Evolutionary conservation across 2,329 filamentous ascomycete species (phyloP).

Genomic region (Phialocephala sp.): DNA sequence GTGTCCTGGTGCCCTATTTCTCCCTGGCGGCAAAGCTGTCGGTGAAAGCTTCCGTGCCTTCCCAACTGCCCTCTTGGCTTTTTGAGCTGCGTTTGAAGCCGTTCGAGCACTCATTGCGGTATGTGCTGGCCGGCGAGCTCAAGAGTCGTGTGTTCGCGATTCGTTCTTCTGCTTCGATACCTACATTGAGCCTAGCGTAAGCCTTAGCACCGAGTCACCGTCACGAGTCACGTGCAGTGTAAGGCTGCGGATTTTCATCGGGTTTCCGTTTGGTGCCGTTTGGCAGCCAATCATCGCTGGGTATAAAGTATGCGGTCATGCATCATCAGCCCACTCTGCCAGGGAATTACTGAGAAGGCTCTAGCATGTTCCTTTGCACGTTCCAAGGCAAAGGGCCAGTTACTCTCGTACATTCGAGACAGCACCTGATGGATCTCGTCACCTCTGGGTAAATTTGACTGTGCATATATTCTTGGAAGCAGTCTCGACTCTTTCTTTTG

Average conservation of each 20-base stretch:
- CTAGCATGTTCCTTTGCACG: conserved; percentile 24
- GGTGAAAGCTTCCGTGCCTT: background rate
- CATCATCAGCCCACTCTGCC: background rate
- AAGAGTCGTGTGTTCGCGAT: background rate
- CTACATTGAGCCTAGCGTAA: background rate
- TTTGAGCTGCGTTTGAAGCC: conserved; percentile 20
- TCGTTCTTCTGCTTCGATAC: background rate
- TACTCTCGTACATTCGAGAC: conserved; percentile 16
- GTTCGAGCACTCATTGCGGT: conserved; percentile 32
- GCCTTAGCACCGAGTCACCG: background rate
- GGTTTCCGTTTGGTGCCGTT: background rate
- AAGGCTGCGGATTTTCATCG: background rate
- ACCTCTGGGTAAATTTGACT: conserved; percentile 7
- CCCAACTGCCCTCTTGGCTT: conserved; percentile 19
- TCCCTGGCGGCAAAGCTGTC: background rate
- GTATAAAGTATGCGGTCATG: background rate
- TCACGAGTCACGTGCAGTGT: background rate
- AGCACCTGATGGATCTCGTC: conserved; percentile 20
- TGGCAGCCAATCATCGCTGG: background rate
- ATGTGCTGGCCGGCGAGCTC: conserved; percentile 11
- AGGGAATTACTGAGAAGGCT: conserved; percentile 7
- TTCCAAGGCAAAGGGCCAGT: conserved; percentile 13
- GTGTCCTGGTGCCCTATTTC: conserved; percentile 22
- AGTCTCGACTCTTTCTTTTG: background rate
- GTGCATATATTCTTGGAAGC: conserved; percentile 10